Percentiles rank a stretch among this genome's conserved stretches.
These are phyloP conservation scores for Colletotrichum orbiculare DNA, from an alignment of 2,329 filamentous ascomycete species.

Conservation along the genomic window DNA sequence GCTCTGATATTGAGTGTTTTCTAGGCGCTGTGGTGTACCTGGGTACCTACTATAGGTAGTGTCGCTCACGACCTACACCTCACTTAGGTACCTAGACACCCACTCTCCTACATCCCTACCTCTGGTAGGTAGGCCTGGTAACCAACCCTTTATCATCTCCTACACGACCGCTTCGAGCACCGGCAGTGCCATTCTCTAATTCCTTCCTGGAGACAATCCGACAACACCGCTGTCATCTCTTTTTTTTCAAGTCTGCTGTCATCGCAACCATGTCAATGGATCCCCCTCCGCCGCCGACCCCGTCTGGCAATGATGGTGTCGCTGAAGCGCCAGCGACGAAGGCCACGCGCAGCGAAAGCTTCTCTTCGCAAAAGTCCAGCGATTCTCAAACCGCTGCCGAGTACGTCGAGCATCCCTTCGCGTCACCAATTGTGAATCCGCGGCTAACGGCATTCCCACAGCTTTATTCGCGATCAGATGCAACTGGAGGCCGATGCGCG, in stretches of 20 bases:
- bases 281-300: conserved; percentile 45
- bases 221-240: not conserved
- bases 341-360: conserved; percentile 64
- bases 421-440: not conserved
- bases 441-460: conserved; percentile 46
- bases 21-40: no score
- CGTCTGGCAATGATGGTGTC: conserved; percentile 39
- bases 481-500: conserved; percentile 94
- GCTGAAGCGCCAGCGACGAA: conserved; percentile 37
- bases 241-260: not conserved
- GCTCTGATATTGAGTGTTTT: no score
- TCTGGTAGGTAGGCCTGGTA: no score
- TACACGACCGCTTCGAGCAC: no score
- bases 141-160: no score
- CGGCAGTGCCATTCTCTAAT: no score
- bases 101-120: no score
- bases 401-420: conserved; percentile 50
- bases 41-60: no score
- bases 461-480: conserved; percentile 90
- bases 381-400: conserved; percentile 80
- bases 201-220: no score
- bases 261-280: conserved; percentile 50
- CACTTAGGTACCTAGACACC: no score
- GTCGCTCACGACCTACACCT: no score
- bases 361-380: conserved; percentile 68